phyloP scores from a whole-genome alignment of 2,329 filamentous ascomycete genomes.

The Fusarium sterilihyphosum region DNA sequence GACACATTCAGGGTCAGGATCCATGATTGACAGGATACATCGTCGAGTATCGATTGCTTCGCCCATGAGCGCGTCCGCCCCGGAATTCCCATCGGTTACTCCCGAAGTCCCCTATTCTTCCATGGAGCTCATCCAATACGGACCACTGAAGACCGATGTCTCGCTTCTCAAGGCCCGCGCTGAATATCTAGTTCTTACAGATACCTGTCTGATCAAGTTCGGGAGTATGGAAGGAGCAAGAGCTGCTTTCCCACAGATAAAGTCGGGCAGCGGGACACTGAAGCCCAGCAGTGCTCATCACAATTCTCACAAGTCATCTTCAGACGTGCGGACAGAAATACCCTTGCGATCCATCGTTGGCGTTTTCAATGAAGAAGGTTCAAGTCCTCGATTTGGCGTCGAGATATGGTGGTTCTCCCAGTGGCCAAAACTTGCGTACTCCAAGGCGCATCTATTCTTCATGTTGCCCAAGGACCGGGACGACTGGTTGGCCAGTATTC shows the following conservation, averaged over 20 bases:
- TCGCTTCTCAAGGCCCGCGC: constrained; percentile 60
- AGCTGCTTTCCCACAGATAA: constrained; percentile 58
- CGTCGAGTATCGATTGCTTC: constrained; percentile 53
- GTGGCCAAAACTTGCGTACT: constrained; percentile 56
- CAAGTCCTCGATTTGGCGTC: constrained; percentile 60
- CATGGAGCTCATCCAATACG: constrained; percentile 57
- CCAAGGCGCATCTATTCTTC: constrained; percentile 61
- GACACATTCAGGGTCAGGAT: constrained; percentile 50
- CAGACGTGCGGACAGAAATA: constrained; percentile 56
- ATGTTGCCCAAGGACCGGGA: constrained; percentile 59
- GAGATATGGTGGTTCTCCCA: constrained; percentile 66
- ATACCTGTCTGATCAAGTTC: constrained; percentile 62
- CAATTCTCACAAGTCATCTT: constrained; percentile 44
- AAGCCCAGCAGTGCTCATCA: constrained; percentile 40
- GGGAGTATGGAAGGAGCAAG: constrained; percentile 58
- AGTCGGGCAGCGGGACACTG: constrained; percentile 37
- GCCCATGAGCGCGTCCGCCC: constrained; percentile 43
- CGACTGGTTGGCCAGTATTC: constrained; percentile 60
- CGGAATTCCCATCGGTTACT: constrained; percentile 44
- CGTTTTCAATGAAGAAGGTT: constrained; percentile 61
- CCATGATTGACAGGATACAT: constrained; percentile 55
- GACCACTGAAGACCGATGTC: constrained; percentile 60
- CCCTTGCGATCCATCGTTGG: constrained; percentile 63
- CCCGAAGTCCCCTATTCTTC: constrained; percentile 47
- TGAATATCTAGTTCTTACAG: constrained; percentile 63